These are phyloP conservation scores for Boletus reticulatus DNA, from an alignment of 768 basidiomycete genomes.

Conservation along the genomic window DNA sequence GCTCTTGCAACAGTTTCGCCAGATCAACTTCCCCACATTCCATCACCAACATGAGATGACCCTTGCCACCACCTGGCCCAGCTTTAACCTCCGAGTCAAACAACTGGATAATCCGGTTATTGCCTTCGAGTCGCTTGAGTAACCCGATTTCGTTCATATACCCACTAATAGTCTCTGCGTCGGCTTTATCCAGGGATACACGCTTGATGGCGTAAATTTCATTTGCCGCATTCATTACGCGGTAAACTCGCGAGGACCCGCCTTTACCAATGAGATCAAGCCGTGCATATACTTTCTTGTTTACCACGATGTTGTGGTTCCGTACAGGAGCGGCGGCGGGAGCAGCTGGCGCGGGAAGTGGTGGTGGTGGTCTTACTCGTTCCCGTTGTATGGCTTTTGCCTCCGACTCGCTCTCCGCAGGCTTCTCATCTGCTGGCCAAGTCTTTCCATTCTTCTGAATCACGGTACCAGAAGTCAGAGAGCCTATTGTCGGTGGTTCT, in stretches of 20 bases:
- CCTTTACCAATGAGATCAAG: conserved; percentile 91
- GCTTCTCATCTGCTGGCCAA: conserved; percentile 48
- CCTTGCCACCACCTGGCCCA: conserved; percentile 64
- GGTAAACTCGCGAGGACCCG: conserved; percentile 93
- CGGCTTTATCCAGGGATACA: conserved; percentile 86
- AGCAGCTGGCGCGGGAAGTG: conserved; percentile 30
- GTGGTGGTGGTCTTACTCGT: conserved; percentile 33
- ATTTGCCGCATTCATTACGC: conserved; percentile 74
- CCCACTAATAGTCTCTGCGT: conserved; percentile 83
- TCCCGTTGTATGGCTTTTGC: conserved; percentile 26
- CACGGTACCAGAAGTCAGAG: conserved; percentile 13
- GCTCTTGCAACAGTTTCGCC: conserved; percentile 77
- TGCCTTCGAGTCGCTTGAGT: conserved; percentile 91
- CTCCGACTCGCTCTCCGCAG: conserved; percentile 36
- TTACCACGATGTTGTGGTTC: conserved; percentile 43
- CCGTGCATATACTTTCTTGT: conserved; percentile 79
- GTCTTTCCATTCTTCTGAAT: conserved; percentile 36
- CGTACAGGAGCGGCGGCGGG: conserved; percentile 31
- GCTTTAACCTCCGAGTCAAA: conserved; percentile 85
- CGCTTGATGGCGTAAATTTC: conserved; percentile 91
- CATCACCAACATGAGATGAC: conserved; percentile 85
- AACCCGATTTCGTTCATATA: conserved; percentile 97
- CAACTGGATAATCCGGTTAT: conserved; percentile 86
- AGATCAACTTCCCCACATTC: conserved; percentile 96
- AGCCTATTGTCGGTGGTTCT: conserved; percentile 47